Base-by-base conservation (phyloP, 2,329 filamentous ascomycete genomes). In the Neofusicoccum ribis region DNA sequence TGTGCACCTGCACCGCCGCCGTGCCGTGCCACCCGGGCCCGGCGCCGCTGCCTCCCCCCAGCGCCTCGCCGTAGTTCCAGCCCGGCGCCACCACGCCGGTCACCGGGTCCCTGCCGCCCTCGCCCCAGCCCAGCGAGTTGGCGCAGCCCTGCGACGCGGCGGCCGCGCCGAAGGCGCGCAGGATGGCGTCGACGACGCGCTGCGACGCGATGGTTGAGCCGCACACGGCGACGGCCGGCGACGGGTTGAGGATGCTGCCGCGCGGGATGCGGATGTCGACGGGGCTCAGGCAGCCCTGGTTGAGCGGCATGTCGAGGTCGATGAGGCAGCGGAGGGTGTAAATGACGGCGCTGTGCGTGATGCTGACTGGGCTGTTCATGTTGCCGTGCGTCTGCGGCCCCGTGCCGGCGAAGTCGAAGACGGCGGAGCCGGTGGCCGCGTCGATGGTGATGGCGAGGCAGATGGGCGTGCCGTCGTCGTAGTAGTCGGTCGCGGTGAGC, bases 391-490 rank as follows among this genome's bases (percentile, higher is more conserved):
- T 69, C 63, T 80, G 75, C 1, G 74, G 68, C 0, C 77, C 76
- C 0, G 77, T 77, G 9, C 76, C 77, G 11, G 70, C 64, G 63
- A 79, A 80, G 68, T 80, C 77, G 65, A 76, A 80, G 8, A 71
- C 41, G 0, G 78, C 78, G n/a, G 69, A 64, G 5, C 77, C 77
- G 3, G 69, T 73, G 0, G 69, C 63, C 1, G 67, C 65, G 47
- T 76, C 68, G 37, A 78, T 77, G 2, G 69, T 72, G 52, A 79
- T 72, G 43, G 62, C 72, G 27, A 80, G 68, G 41, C 67, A 67
- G 63, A 80, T 70, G 1, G 71, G 69, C 0, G 76, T 80, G 9
- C 79, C 78, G 63, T 80, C 74, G 64, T 80, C 78, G 49, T 79
- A 71, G 54, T 70, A 74, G 64, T 80, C 77, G 3, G 71, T 70